Evolutionary conservation across 805 yeast genomes (phyloP).

Genomic region (Hanseniaspora lindneri): DNA sequence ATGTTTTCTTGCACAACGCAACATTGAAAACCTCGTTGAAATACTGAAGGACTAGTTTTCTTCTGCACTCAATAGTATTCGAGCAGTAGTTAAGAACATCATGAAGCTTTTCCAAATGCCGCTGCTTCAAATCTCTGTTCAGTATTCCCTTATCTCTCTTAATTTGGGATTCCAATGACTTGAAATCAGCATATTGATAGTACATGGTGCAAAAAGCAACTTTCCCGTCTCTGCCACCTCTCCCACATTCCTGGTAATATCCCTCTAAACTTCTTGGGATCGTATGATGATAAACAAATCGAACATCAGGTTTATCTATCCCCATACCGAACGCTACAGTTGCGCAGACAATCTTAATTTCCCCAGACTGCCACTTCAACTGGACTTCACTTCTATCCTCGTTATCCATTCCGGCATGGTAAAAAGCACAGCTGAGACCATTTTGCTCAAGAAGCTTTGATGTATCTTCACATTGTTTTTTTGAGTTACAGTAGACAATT

Average conservation of each 20-base stretch:
- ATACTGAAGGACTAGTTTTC: slow-evolving; percentile 78
- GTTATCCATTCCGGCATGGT: slow-evolving; percentile 91
- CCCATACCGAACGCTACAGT: slow-evolving; percentile 99
- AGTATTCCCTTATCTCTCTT: slow-evolving; percentile 61
- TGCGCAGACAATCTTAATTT: slow-evolving; percentile 75
- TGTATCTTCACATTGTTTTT: slow-evolving; percentile 74
- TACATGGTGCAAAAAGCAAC: slow-evolving; percentile 73
- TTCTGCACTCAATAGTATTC: slow-evolving; percentile 77
- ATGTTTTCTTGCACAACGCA: slow-evolving; percentile 50
- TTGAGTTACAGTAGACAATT: slow-evolving; percentile 86
- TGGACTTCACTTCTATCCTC: slow-evolving; percentile 67
- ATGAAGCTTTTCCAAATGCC: slow-evolving; percentile 61
- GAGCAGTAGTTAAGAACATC: slow-evolving; percentile 89
- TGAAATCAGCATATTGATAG: slow-evolving; percentile 69
- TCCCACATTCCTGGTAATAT: slow-evolving; percentile 94
- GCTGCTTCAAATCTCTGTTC: slow-evolving; percentile 47
- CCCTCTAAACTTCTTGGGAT: slow-evolving; percentile 88
- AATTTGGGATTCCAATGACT: slow-evolving; percentile 63
- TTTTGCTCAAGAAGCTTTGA: slow-evolving; percentile 44
- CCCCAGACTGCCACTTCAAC: slow-evolving; percentile 64
- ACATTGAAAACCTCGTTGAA: slow-evolving; percentile 75
- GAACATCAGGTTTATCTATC: slow-evolving; percentile 88
- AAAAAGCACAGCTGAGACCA: slow-evolving; percentile 62
- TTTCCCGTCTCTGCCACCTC: slow-evolving; percentile 94
- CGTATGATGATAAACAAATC: slow-evolving; percentile 80